Conservation (phyloP, 345 rosid species). For the Sapria himalayana region DNA sequence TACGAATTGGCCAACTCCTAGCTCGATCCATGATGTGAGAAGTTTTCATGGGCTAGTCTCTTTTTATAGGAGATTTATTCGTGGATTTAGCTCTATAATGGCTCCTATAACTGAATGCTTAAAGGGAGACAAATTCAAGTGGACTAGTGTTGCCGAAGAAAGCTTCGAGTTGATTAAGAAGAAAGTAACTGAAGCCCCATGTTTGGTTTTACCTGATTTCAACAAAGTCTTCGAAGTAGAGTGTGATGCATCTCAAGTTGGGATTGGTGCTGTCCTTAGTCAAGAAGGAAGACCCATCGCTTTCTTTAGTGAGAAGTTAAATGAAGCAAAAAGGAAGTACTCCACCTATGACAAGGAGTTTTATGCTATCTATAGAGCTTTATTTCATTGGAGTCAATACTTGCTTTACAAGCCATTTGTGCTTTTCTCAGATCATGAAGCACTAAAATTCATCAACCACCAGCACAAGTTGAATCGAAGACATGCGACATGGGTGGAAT, state of each 20-base stretch:
- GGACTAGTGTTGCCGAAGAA: background rate
- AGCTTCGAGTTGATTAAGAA: background rate
- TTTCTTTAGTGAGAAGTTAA: background rate
- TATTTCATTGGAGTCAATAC: no score
- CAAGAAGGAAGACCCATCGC: no score
- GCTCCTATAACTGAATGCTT: background rate
- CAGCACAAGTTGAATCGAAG: no score
- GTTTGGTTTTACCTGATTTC: background rate
- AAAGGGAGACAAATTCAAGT: background rate
- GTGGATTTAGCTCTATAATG: background rate
- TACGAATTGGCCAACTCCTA: background rate
- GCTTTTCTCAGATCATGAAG: no score
- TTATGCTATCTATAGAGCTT: no score
- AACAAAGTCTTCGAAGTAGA: conserved; percentile 1
- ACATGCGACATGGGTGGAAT: no score
- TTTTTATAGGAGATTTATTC: background rate
- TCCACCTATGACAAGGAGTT: background rate
- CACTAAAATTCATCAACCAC: no score
- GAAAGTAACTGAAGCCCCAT: background rate
- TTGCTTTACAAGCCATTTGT: no score
- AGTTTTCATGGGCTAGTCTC: background rate
- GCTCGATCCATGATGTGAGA: background rate
- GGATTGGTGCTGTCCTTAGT: no score
- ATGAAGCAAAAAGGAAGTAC: no score
- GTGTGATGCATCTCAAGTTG: conserved; percentile 3